Base-by-base conservation (phyloP, 2,329 filamentous ascomycete genomes). In the Aspergillus sp. region DNA sequence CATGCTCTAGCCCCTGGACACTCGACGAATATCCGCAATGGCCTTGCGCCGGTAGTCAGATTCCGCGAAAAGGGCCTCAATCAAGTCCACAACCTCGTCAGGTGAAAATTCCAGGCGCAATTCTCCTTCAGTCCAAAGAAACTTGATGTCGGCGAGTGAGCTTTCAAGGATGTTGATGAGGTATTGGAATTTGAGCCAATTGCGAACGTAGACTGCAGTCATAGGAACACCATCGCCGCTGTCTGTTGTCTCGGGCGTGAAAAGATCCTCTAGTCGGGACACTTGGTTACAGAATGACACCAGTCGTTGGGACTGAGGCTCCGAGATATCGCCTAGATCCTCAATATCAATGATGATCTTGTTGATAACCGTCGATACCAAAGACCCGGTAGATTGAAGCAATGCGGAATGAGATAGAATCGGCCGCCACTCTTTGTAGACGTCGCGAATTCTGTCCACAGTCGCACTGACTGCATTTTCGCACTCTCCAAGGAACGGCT, bases 171-270 rank as follows among this genome's bases (percentile, higher is more conserved):
- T 82, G 51, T 83, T 81, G 34, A 74, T 67, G 41, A 85, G 58
- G 52, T 83, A 84, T 57, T 82, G 79, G 56, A 84, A 83, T 47
- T 79, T 80, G 49, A 84, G 69, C 81, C 81, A 85, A 50, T 76
- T 78, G 4, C 76, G 73, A 37, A 79, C 78, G 49, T 84, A 84
- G 7, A 83, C 69, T 26, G 78, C 77, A 4, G 77, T 79, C 68
- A 81, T 77, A n/a, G 70, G 68, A 27, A 75, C 62, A 6, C 61
- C 59, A 30, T 60, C 64, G 5, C 57, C 48, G 12, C 59, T 59
- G 33, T 66, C 62, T 9, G 52, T 40, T 26, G 52, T 39, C 37
- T 73, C 67, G 7, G 74, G 74, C 33, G 72, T 60, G 59, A 84
- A 84, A 10, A 83, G 62, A 48, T 78, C 72, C 44, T 76, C 76